Percentiles rank a stretch among this genome's conserved stretches.
phyloP scores from a whole-genome alignment of 129 eudicot species.

The Dittrichia graveolens region DNA sequence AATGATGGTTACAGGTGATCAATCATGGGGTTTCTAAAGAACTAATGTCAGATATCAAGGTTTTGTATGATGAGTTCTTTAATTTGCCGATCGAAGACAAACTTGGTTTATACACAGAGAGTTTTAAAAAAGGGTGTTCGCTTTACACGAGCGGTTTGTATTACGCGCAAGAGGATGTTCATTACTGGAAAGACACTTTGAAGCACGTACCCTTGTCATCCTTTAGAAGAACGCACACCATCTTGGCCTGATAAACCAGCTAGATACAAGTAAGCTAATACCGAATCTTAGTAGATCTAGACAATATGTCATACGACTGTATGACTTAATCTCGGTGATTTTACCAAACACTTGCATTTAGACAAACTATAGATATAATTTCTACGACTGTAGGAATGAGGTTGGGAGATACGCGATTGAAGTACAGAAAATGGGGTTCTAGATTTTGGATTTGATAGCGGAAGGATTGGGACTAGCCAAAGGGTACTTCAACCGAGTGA shows the following conservation, averaged over 20 bases:
- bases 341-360: no score
- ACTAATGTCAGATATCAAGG: slow-evolving; percentile 36
- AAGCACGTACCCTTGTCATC: slow-evolving; percentile 44
- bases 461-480: slow-evolving; percentile 49
- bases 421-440: slow-evolving; percentile 39
- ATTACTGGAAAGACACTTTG: slow-evolving; percentile 51
- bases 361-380: no score
- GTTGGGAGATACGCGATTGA: slow-evolving; percentile 30
- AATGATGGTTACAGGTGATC: slow-evolving; percentile 30
- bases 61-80: slow-evolving; percentile 46
- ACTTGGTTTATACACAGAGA: slow-evolving; percentile 32
- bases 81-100: slow-evolving; percentile 43
- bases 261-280: slow-evolving; percentile 29
- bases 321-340: no score
- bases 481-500: slow-evolving; percentile 34
- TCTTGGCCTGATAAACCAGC: slow-evolving; percentile 50
- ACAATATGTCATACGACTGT: no score
- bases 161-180: slow-evolving; percentile 37
- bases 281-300: not conserved
- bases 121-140: slow-evolving; percentile 20
- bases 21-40: slow-evolving; percentile 44
- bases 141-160: slow-evolving; percentile 42
- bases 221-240: slow-evolving; percentile 31
- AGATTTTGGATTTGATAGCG: slow-evolving; percentile 41
- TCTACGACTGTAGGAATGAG: slow-evolving; percentile 40